A percentile compares a stretch with the other conserved stretches of the same genome.
These are phyloP conservation scores for Lactifluus volemus DNA, from an alignment of 768 basidiomycete species.

Conservation along the genomic window DNA sequence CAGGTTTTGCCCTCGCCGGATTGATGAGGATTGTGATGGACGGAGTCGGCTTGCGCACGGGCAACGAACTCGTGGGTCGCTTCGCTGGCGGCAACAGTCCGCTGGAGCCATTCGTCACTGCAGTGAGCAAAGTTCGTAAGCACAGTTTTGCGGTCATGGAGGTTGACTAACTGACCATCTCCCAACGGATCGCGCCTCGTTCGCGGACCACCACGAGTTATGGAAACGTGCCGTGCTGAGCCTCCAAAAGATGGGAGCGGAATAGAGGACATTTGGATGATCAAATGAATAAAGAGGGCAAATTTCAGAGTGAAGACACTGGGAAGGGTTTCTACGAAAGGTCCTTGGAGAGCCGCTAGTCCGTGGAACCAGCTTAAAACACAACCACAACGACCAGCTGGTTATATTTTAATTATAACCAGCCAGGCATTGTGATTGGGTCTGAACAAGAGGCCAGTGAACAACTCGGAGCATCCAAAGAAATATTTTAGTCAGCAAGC, in stretches of 20 bases:
- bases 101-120: neutral
- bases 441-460: too few relatives aligned
- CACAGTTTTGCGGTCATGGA: too few relatives aligned
- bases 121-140: neutral
- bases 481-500: too few relatives aligned
- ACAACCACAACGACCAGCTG: too few relatives aligned
- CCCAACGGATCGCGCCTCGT: neutral
- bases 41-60: neutral
- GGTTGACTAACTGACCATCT: neutral
- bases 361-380: too few relatives aligned
- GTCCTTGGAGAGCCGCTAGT: neutral
- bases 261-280: neutral
- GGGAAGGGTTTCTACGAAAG: neutral
- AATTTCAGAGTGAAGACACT: neutral
- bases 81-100: neutral
- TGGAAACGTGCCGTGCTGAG: neutral
- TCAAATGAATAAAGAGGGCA: neutral
- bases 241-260: neutral
- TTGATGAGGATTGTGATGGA: conserved; percentile 3
- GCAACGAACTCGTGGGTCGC: neutral
- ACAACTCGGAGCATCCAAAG: too few relatives aligned
- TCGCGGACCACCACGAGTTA: neutral
- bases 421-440: too few relatives aligned
- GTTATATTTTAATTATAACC: too few relatives aligned
- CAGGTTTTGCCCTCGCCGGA: neutral